Evolutionary conservation across 768 basidiomycete genomes (phyloP).

Genomic region (Sporobolomyces phaffii): DNA sequence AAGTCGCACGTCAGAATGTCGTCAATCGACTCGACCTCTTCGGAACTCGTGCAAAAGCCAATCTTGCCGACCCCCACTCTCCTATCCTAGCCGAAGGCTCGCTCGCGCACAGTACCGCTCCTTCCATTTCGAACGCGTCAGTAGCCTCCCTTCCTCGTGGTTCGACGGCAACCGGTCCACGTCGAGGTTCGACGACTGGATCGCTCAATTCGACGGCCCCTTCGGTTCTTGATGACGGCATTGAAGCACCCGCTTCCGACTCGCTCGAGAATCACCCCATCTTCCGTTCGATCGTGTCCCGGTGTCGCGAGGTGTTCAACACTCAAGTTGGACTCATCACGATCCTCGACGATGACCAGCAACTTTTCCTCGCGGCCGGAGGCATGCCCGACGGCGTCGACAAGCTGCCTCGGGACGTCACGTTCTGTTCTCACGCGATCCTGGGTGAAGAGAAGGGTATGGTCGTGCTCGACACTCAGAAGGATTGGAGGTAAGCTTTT

Average conservation of each 20-base stretch:
- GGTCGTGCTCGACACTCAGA: constrained; percentile 33
- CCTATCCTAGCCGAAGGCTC: not conserved
- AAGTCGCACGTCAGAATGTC: constrained; percentile 32
- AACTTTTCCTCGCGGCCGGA: constrained; percentile 39
- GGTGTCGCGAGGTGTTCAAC: constrained; percentile 15
- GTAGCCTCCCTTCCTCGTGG: not conserved
- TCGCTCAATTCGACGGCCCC: not conserved
- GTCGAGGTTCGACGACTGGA: not conserved
- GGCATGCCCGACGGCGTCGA: constrained; percentile 34
- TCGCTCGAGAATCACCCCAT: constrained; percentile 23
- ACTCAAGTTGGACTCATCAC: constrained; percentile 15
- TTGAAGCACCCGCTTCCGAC: not conserved
- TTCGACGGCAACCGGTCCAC: not conserved
- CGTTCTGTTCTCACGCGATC: constrained; percentile 41
- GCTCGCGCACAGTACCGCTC: not conserved
- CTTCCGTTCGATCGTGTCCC: constrained; percentile 27
- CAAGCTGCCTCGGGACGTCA: constrained; percentile 31
- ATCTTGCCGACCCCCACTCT: not conserved
- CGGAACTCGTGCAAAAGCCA: constrained; percentile 19
- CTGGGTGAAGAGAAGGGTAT: constrained; percentile 33
- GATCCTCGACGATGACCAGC: constrained; percentile 38
- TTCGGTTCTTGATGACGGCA: constrained; percentile 7
- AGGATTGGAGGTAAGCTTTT: constrained; percentile 34
- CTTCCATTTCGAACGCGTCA: not conserved
- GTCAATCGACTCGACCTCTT: constrained; percentile 37